Conservation (phyloP, 2,329 filamentous ascomycete genomes). For the Pseudocercospora eumusae region DNA sequence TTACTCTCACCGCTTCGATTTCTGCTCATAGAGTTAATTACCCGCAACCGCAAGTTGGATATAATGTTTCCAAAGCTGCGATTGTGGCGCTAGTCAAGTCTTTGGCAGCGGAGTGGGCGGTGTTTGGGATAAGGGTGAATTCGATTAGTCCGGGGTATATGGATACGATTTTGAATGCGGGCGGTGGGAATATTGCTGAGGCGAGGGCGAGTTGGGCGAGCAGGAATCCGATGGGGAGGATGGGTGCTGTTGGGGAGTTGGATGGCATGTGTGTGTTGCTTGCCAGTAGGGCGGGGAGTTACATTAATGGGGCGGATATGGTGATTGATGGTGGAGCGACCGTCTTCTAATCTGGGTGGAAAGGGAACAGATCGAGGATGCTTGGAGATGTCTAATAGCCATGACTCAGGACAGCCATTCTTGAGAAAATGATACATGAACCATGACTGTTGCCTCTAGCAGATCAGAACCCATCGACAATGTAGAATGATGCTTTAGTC, state of each 20-base stretch:
- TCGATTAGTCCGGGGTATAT: conserved; percentile 73
- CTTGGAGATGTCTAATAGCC: too few relatives aligned
- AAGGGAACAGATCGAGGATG: not conserved
- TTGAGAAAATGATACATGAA: not conserved
- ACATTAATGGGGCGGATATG: conserved; percentile 44
- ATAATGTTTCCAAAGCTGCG: conserved; percentile 72
- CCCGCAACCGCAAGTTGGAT: conserved; percentile 70
- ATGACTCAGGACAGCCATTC: not conserved
- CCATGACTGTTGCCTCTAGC: not conserved
- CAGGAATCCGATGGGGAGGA: conserved; percentile 44
- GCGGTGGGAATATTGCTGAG: conserved; percentile 39
- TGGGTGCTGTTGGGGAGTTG: conserved; percentile 43
- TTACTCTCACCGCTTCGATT: conserved; percentile 68
- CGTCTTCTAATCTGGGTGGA: conserved; percentile 27
- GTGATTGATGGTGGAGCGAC: conserved; percentile 41
- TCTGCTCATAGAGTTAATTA: conserved; percentile 70
- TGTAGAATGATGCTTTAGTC: not conserved
- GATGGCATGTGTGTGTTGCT: conserved; percentile 44
- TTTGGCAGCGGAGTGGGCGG: conserved; percentile 72
- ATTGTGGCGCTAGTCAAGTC: conserved; percentile 64
- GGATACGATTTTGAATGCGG: conserved; percentile 69
- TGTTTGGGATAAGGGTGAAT: conserved; percentile 70
- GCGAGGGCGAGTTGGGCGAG: conserved; percentile 39
- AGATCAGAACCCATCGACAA: not conserved
- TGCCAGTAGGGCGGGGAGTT: conserved; percentile 40